Evolutionary conservation across 164 flowering plant species (phyloP).

Genomic region (Platanus orientalis): DNA sequence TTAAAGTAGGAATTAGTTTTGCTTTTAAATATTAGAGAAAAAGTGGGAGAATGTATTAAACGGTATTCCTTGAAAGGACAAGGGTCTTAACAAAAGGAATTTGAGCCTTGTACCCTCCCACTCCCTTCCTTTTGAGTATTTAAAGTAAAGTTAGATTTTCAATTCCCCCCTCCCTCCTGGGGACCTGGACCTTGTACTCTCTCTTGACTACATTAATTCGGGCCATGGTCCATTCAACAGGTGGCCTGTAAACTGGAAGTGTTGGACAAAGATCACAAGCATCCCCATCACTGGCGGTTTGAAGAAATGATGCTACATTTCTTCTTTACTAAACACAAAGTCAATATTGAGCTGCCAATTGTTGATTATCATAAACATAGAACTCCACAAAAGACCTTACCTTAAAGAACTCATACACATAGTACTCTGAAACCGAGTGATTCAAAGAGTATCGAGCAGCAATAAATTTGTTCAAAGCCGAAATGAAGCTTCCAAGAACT

Average conservation of each 20-base stretch:
- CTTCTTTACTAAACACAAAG: neutral
- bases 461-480: constrained; percentile 79
- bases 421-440: constrained; percentile 81
- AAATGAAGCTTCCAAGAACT: constrained; percentile 88
- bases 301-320: neutral
- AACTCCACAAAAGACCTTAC: constrained; percentile 25
- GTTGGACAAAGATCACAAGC: neutral
- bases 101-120: too few relatives aligned
- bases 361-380: neutral
- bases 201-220: neutral
- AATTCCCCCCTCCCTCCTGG: too few relatives aligned
- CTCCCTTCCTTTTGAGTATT: too few relatives aligned
- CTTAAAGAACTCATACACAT: constrained; percentile 89
- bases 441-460: constrained; percentile 67
- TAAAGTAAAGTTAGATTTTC: too few relatives aligned
- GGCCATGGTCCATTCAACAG: neutral
- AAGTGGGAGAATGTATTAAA: too few relatives aligned
- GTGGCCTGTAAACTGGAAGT: neutral
- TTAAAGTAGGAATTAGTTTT: too few relatives aligned
- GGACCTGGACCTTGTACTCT: too few relatives aligned
- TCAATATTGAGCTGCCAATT: neutral
- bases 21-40: too few relatives aligned
- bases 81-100: too few relatives aligned
- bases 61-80: too few relatives aligned
- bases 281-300: neutral